Evolutionary conservation across 2,329 filamentous ascomycete species (phyloP).

Genomic region (Seiridium unicorne): DNA sequence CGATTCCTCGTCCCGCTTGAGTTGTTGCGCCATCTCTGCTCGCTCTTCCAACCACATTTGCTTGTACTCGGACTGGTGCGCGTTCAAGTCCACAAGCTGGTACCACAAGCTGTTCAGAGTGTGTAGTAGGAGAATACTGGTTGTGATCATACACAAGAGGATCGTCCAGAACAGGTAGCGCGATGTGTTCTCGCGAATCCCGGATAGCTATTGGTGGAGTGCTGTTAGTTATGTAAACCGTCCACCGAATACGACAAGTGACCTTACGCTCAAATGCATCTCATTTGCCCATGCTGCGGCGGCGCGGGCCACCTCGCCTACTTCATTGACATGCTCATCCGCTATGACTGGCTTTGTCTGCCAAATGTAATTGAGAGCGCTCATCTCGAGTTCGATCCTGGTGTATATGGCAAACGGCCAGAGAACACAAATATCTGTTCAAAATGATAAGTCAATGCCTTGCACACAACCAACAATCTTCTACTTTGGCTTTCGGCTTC

Average conservation of each 20-base stretch:
- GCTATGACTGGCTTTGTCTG: background rate
- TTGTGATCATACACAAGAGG: background rate
- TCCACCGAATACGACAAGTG: background rate
- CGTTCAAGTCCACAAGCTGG: constrained; percentile 7
- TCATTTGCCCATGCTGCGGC: constrained; percentile 6
- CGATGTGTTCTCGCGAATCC: constrained; percentile 6
- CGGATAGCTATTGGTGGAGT: background rate
- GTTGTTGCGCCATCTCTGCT: background rate
- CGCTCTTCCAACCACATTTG: constrained; percentile 8
- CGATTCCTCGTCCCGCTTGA: background rate
- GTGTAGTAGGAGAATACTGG: background rate
- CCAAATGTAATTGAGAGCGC: background rate
- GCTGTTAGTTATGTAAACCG: background rate
- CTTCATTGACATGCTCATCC: background rate
- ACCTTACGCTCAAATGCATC: constrained; percentile 1
- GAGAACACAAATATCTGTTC: background rate
- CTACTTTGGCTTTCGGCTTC: too few relatives aligned
- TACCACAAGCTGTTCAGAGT: constrained; percentile 6
- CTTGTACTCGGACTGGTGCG: constrained; percentile 5
- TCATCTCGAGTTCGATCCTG: background rate
- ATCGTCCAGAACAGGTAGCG: constrained; percentile 10
- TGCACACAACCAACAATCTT: too few relatives aligned
- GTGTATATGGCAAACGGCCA: background rate
- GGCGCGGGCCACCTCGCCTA: background rate
- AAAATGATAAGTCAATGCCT: background rate